phyloP scores from a whole-genome alignment of 805 yeast genomes.

The Candida sakaeoensis region DNA sequence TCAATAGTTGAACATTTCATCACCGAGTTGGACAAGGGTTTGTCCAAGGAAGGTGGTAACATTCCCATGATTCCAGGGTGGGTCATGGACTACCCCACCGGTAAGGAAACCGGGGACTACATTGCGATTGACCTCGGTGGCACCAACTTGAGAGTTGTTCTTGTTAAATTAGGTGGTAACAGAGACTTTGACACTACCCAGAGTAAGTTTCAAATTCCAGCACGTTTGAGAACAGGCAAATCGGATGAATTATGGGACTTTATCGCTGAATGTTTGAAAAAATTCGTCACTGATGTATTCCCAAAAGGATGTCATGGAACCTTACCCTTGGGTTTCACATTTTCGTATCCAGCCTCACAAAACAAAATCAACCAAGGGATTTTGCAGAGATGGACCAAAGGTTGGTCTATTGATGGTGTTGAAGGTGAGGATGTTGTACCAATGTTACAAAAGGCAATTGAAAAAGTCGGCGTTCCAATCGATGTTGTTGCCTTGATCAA shows the following conservation, averaged over 20 bases:
- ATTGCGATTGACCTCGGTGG: constrained; percentile 97
- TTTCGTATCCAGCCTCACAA: constrained; percentile 88
- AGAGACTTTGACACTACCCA: constrained; percentile 82
- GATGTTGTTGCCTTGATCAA: constrained; percentile 88
- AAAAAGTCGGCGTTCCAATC: constrained; percentile 65
- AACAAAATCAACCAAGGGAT: constrained; percentile 78
- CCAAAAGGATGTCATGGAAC: constrained; percentile 61
- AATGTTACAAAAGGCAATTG: constrained; percentile 75
- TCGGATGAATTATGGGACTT: constrained; percentile 78
- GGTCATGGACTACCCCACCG: constrained; percentile 93
- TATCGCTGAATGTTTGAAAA: constrained; percentile 75
- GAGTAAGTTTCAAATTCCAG: constrained; percentile 80
- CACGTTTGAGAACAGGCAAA: constrained; percentile 69
- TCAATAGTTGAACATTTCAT: constrained; percentile 73
- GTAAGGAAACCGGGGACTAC: constrained; percentile 84
- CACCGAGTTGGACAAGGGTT: constrained; percentile 76
- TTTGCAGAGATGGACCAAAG: constrained; percentile 96
- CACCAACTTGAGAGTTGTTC: constrained; percentile 89
- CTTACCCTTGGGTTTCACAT: constrained; percentile 89
- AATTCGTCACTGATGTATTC: constrained; percentile 62
- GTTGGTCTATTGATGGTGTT: constrained; percentile 88
- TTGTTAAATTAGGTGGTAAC: constrained; percentile 79
- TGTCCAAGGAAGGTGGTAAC: constrained; percentile 70
- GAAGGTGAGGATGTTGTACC: constrained; percentile 95
- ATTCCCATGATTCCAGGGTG: constrained; percentile 97